phyloP scores from a whole-genome alignment of 179 eudicot species.

The Amaranthus tricolor region DNA sequence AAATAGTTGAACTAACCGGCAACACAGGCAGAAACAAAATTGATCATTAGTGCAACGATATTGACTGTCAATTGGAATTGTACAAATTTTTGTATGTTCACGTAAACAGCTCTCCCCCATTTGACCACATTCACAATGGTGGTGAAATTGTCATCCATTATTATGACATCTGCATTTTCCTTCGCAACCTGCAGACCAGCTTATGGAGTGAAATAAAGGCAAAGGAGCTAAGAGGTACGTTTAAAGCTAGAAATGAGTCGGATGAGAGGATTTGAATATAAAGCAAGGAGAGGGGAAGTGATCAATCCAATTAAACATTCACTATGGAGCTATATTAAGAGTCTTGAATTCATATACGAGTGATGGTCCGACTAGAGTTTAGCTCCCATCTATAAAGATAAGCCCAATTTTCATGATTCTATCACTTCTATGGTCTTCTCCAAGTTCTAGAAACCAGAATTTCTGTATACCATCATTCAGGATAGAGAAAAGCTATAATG shows the following conservation, averaged over 20 bases:
- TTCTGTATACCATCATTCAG: no score
- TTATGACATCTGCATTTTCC: constrained; percentile 84
- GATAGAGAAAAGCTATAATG: neutral
- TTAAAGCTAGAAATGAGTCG: no score
- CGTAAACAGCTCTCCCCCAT: constrained; percentile 94
- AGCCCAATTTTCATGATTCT: neutral
- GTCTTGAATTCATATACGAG: neutral
- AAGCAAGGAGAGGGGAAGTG: no score
- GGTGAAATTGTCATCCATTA: constrained; percentile 82
- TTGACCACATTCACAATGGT: constrained; percentile 84
- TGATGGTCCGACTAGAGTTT: neutral
- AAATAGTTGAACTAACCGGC: constrained; percentile 40
- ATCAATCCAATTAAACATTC: neutral
- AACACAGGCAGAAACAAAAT: constrained; percentile 78
- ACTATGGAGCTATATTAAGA: neutral
- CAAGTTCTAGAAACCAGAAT: no score
- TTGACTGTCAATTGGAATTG: constrained; percentile 94
- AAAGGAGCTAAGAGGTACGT: neutral
- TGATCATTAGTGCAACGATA: constrained; percentile 82
- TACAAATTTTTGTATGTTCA: constrained; percentile 94
- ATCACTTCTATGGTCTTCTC: neutral
- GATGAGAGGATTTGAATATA: no score
- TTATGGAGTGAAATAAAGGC: neutral
- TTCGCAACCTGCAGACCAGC: constrained; percentile 69
- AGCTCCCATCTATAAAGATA: neutral